phyloP scores from a whole-genome alignment of 176 grass and related monocot species.

The Phoenix roebelenii region DNA sequence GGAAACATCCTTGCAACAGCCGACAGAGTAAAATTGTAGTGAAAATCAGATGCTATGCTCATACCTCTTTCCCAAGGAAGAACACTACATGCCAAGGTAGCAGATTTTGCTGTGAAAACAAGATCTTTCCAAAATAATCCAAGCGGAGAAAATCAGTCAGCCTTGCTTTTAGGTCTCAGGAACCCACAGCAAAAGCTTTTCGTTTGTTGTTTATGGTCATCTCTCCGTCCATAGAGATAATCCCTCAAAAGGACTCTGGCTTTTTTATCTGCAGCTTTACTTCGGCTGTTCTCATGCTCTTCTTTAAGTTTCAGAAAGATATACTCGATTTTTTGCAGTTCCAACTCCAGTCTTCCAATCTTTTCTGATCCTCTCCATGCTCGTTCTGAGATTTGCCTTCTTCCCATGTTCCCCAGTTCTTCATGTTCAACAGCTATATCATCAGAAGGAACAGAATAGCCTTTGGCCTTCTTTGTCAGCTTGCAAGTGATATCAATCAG shows the following conservation, averaged over 20 bases:
- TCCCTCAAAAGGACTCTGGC: slow-evolving; percentile 63
- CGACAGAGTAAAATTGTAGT: too few species aligned
- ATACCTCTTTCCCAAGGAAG: too few species aligned
- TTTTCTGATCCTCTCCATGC: slow-evolving; percentile 60
- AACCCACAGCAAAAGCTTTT: slow-evolving; percentile 50
- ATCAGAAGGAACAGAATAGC: slow-evolving; percentile 37
- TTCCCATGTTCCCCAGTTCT: slow-evolving; percentile 44
- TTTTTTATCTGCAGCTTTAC: slow-evolving; percentile 44
- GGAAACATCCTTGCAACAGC: too few species aligned
- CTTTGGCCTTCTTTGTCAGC: slow-evolving; percentile 48
- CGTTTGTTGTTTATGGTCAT: slow-evolving; percentile 33
- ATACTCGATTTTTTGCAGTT: slow-evolving; percentile 89
- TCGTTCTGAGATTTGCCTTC: slow-evolving; percentile 51
- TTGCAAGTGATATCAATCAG: slow-evolving; percentile 59
- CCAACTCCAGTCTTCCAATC: slow-evolving; percentile 56
- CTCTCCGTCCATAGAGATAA: slow-evolving; percentile 79
- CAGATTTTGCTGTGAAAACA: too few species aligned
- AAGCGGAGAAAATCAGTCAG: slow-evolving; percentile 2
- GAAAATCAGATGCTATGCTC: too few species aligned
- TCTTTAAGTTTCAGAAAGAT: slow-evolving; percentile 78
- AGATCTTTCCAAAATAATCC: too few species aligned
- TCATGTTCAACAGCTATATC: slow-evolving; percentile 29
- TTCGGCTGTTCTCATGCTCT: slow-evolving; percentile 42
- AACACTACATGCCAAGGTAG: too few species aligned
- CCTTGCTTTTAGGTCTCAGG: slow-evolving; percentile 40